A percentile compares a stretch with the other conserved stretches of the same genome.
phyloP scores from a whole-genome alignment of 140 eudicot genomes.

The Oenanthe javanica region DNA sequence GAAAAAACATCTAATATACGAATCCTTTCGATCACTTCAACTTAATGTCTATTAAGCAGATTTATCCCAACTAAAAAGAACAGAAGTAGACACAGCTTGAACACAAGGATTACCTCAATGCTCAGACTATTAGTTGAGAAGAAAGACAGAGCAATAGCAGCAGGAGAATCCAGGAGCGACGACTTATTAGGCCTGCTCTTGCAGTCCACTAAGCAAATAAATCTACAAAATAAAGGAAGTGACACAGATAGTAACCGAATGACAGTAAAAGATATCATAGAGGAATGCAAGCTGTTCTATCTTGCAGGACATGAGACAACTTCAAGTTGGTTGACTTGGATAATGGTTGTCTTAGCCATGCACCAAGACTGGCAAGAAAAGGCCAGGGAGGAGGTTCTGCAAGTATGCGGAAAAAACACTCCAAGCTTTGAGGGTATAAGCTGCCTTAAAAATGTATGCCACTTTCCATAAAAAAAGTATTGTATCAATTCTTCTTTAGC shows the following conservation, averaged over 20 bases:
- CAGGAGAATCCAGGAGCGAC: conserved; percentile 16
- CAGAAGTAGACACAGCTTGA: conserved; percentile 30
- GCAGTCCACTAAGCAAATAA: conserved; percentile 23
- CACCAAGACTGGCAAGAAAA: conserved; percentile 45
- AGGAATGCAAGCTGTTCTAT: conserved; percentile 47
- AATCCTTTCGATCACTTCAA: not conserved
- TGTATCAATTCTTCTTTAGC: not conserved
- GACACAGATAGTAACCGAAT: conserved; percentile 7
- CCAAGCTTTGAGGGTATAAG: conserved; percentile 24
- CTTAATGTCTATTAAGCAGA: conserved; percentile 15
- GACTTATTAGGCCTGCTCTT: conserved; percentile 33
- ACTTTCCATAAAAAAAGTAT: not conserved
- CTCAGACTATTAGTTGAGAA: conserved; percentile 30
- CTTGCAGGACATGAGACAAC: conserved; percentile 59
- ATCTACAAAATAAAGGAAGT: not conserved
- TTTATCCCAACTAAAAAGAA: conserved; percentile 59
- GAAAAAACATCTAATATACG: not conserved
- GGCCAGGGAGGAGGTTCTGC: conserved; percentile 39
- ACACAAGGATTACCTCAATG: conserved; percentile 35
- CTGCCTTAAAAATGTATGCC: conserved; percentile 30
- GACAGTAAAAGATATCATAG: conserved; percentile 37
- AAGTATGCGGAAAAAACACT: conserved; percentile 15
- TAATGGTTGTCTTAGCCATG: conserved; percentile 31
- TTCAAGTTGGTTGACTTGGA: conserved; percentile 47
- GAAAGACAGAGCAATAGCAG: conserved; percentile 19